These are phyloP conservation scores for Copromyces sp. DNA, from an alignment of 495 filamentous ascomycete genomes.

Conservation along the genomic window DNA sequence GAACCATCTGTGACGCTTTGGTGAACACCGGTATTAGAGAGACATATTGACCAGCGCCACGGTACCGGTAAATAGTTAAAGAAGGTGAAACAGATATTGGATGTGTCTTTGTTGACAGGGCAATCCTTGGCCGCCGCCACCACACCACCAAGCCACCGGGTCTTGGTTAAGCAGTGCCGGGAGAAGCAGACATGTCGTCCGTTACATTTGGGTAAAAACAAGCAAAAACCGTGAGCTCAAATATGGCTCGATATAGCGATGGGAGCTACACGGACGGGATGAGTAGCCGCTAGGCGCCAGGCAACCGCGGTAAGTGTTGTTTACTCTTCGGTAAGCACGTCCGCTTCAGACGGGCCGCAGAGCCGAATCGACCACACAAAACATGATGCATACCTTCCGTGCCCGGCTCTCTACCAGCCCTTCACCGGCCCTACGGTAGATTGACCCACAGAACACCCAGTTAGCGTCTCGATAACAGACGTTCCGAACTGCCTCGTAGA, in stretches of 20 bases:
- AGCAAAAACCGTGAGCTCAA: not conserved
- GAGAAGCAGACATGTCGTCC: not conserved
- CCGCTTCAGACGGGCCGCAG: not conserved
- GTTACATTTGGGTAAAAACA: not conserved
- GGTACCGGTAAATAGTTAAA: not conserved
- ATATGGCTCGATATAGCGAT: not conserved
- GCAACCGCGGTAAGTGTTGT: not conserved
- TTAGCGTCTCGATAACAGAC: not conserved
- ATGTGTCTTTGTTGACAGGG: not conserved
- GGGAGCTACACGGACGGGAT: not conserved
- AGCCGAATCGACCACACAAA: not conserved
- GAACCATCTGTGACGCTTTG: not conserved
- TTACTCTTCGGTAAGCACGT: not conserved
- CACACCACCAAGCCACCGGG: not conserved
- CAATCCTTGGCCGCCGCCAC: not conserved
- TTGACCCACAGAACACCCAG: not conserved
- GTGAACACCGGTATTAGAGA: not conserved
- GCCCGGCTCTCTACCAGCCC: not conserved
- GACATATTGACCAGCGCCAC: not conserved
- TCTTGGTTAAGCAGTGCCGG: not conserved
- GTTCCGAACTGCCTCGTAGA: not conserved
- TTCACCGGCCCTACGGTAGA: not conserved
- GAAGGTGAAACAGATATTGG: not conserved
- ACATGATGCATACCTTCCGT: not conserved
- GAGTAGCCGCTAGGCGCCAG: not conserved